Conservation (phyloP, 164 flowering plant species). For the Dillenia turbinata region DNA sequence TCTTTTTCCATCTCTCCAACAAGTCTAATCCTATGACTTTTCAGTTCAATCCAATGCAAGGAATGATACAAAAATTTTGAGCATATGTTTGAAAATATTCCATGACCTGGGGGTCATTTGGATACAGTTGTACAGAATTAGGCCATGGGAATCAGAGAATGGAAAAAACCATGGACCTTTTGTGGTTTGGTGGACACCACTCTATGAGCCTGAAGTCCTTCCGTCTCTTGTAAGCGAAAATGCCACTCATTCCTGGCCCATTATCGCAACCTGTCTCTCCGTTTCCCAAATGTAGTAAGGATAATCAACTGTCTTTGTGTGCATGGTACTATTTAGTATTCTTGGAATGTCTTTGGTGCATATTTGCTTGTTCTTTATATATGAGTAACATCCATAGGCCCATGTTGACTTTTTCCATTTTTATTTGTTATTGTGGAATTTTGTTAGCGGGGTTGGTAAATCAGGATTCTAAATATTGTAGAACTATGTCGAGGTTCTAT, state of each 20-base stretch:
- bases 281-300: too few relatives aligned
- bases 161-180: constrained; percentile 20
- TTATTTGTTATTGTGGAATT: too few relatives aligned
- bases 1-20: constrained; percentile 21
- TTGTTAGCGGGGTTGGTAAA: too few relatives aligned
- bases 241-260: constrained; percentile 46
- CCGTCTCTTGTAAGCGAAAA: constrained; percentile 34
- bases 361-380: too few relatives aligned
- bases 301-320: too few relatives aligned
- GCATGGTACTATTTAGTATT: too few relatives aligned
- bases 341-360: too few relatives aligned
- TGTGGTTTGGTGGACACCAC: constrained; percentile 32
- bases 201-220: constrained; percentile 30
- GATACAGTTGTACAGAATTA: constrained; percentile 15
- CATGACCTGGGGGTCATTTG: constrained; percentile 24
- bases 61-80: constrained; percentile 19
- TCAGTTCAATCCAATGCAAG: constrained; percentile 31
- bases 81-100: constrained; percentile 28
- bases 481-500: too few relatives aligned
- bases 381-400: too few relatives aligned
- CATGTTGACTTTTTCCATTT: too few relatives aligned
- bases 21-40: constrained; percentile 28
- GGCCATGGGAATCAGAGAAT: constrained; percentile 39
- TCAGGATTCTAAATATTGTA: too few relatives aligned
- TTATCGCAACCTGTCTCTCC: constrained; percentile 12